phyloP scores from a whole-genome alignment of 192 early-diverging fungal species.

The Coemansia sp. region DNA sequence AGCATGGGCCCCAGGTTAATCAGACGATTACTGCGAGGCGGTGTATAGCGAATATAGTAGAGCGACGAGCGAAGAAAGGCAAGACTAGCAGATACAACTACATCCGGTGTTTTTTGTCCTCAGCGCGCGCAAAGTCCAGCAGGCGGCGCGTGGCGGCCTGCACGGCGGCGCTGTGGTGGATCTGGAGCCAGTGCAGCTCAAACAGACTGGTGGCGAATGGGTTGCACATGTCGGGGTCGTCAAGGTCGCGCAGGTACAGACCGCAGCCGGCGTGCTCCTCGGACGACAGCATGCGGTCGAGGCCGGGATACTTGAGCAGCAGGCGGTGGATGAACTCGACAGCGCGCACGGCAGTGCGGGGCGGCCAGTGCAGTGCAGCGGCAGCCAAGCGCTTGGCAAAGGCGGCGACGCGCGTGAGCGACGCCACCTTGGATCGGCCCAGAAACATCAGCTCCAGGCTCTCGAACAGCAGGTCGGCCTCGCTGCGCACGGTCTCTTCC shows the following conservation, averaged over 20 bases:
- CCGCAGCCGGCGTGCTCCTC: conserved; percentile 74
- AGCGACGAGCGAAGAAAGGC: too few species aligned
- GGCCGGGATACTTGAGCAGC: conserved; percentile 56
- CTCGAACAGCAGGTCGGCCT: conserved; percentile 75
- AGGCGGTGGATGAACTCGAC: conserved; percentile 52
- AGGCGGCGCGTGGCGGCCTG: conserved; percentile 31
- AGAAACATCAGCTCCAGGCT: conserved; percentile 87
- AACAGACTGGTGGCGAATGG: conserved; percentile 88
- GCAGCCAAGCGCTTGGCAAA: conserved; percentile 82
- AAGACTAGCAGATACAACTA: conserved; percentile 9
- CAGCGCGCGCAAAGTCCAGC: conserved; percentile 31
- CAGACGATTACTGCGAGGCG: too few species aligned
- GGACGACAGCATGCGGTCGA: conserved; percentile 60
- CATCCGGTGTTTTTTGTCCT: conserved; percentile 39
- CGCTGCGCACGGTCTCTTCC: conserved; percentile 59
- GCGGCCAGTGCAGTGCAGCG: conserved; percentile 70
- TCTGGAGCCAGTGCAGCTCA: conserved; percentile 73
- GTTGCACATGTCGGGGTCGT: conserved; percentile 94
- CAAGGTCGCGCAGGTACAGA: conserved; percentile 70
- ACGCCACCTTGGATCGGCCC: conserved; percentile 66
- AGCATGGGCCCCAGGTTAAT: too few species aligned
- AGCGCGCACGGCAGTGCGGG: conserved; percentile 65
- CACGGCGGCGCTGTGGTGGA: conserved; percentile 29
- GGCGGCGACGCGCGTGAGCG: conserved; percentile 75
- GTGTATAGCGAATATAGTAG: too few species aligned